Evolutionary conservation across 2,329 filamentous ascomycete genomes (phyloP).

Genomic region (Sporothrix sp.): DNA sequence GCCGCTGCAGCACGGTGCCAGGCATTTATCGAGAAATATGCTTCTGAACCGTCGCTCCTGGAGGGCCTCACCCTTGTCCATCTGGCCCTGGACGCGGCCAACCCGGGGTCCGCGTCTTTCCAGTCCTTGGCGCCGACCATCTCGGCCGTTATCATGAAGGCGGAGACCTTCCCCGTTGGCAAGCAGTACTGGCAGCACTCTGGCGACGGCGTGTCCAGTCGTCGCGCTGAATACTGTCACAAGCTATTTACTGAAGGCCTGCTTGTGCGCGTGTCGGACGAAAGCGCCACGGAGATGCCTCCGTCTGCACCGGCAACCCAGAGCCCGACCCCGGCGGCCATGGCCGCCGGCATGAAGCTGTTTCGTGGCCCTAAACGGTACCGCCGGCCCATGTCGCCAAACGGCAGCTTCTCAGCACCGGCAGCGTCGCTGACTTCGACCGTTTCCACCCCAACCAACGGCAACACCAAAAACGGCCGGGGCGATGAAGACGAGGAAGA

Average conservation of each 20-base stretch:
- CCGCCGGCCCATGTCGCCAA: conserved; percentile 46
- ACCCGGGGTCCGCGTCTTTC: conserved; percentile 41
- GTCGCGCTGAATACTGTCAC: conserved; percentile 83
- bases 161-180: conserved; percentile 58
- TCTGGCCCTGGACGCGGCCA: conserved; percentile 51
- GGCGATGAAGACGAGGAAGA: conserved; percentile 40
- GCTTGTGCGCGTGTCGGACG: conserved; percentile 28
- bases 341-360: conserved; percentile 26
- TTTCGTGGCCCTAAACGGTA: conserved; percentile 73
- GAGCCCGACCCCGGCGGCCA: conserved; percentile 3
- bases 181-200: conserved; percentile 98
- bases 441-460: background rate
- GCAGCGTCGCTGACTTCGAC: background rate
- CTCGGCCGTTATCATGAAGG: conserved; percentile 62
- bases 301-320: background rate
- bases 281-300: background rate
- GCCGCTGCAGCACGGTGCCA: conserved; percentile 62
- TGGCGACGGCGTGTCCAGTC: conserved; percentile 84
- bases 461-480: conserved; percentile 15
- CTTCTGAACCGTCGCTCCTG: conserved; percentile 37
- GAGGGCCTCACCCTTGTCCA: conserved; percentile 47
- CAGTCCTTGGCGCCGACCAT: conserved; percentile 48
- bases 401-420: conserved; percentile 10
- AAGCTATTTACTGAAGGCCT: conserved; percentile 61
- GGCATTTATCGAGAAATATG: conserved; percentile 58